phyloP scores from a whole-genome alignment of 768 basidiomycete genomes.

The Psilocybe tampanensis region DNA sequence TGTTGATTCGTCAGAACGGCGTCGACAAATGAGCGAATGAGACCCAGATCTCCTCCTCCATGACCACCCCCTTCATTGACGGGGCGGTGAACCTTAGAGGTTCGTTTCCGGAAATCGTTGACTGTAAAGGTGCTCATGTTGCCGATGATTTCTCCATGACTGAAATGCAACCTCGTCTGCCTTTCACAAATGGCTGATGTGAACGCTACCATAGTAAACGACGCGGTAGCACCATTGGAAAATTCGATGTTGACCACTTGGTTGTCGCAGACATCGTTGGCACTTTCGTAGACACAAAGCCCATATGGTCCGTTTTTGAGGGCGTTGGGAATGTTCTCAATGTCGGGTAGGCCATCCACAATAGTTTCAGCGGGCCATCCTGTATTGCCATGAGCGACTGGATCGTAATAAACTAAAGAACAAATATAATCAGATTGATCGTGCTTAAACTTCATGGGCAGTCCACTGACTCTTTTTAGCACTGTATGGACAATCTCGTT shows the following conservation, averaged over 20 bases:
- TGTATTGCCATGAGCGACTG: slow-evolving; percentile 53
- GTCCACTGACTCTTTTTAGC: slow-evolving; percentile 73
- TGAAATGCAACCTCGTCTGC: slow-evolving; percentile 84
- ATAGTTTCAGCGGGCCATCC: slow-evolving; percentile 71
- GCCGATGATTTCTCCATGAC: slow-evolving; percentile 87
- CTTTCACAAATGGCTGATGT: slow-evolving; percentile 80
- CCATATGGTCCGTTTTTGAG: slow-evolving; percentile 77
- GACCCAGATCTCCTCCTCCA: slow-evolving; percentile 81
- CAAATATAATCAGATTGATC: background rate
- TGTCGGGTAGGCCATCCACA: slow-evolving; percentile 83
- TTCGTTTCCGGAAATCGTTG: slow-evolving; percentile 69
- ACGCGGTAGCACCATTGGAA: slow-evolving; percentile 76
- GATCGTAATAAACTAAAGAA: slow-evolving; percentile 75
- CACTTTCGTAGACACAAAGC: slow-evolving; percentile 80
- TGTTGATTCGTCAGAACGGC: slow-evolving; percentile 73
- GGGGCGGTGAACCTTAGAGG: slow-evolving; percentile 49
- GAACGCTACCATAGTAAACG: slow-evolving; percentile 90
- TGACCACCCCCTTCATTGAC: slow-evolving; percentile 68
- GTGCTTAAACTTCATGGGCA: background rate
- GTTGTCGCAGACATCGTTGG: slow-evolving; percentile 89
- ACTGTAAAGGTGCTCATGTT: slow-evolving; percentile 79
- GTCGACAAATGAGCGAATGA: slow-evolving; percentile 75
- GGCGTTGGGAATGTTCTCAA: slow-evolving; percentile 80
- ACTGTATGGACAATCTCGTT: slow-evolving; percentile 80
- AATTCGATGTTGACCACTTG: slow-evolving; percentile 92